Conservation (phyloP, 2,329 filamentous ascomycete species). For the Trichoderma pleuroti region DNA sequence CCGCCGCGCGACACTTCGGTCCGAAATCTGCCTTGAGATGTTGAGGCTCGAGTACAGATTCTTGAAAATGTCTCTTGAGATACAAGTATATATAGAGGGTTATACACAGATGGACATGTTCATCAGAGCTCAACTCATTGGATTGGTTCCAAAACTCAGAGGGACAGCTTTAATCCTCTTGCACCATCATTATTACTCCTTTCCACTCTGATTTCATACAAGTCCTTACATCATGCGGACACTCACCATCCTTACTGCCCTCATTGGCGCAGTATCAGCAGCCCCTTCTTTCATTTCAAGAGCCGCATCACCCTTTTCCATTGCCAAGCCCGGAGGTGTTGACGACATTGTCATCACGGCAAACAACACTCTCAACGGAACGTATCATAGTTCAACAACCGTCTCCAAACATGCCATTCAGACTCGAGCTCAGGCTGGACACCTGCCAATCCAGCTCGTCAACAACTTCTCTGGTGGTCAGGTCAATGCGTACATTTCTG, state of each 20-base stretch:
- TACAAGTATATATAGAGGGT: neutral
- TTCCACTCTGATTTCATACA: neutral
- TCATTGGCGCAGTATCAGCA: neutral
- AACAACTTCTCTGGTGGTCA: conserved; percentile 41
- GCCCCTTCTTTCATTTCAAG: neutral
- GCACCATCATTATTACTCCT: neutral
- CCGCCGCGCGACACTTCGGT: neutral
- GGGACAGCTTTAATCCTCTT: neutral
- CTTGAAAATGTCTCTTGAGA: neutral
- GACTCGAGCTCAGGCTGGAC: conserved; percentile 2
- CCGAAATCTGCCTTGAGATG: neutral
- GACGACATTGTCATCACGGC: neutral
- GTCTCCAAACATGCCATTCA: neutral
- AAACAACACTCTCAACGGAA: conserved; percentile 7
- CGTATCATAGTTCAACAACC: neutral
- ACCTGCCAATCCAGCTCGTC: conserved; percentile 35
- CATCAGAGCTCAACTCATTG: neutral
- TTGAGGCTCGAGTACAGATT: neutral
- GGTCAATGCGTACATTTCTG: conserved; percentile 45
- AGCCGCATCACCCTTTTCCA: neutral
- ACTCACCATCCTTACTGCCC: neutral
- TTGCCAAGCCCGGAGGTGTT: neutral
- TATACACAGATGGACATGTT: neutral
- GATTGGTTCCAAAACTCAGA: neutral
- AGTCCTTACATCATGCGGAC: neutral